Conservation (phyloP, 176 grass and related monocot species). For the Musa troglodytarum region DNA sequence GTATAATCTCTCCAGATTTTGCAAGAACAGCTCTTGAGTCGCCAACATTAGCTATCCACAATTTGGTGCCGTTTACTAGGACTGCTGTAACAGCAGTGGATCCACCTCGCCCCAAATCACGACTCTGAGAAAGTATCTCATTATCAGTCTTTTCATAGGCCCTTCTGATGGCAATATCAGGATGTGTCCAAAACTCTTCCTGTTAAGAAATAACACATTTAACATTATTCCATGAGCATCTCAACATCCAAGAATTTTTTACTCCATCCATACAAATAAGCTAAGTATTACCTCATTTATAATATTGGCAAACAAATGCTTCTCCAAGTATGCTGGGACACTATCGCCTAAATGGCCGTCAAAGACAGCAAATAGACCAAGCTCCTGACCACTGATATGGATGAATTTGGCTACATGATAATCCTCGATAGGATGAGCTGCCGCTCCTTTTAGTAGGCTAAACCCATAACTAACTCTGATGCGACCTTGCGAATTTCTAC, state of each 20-base stretch:
- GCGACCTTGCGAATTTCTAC: slow-evolving; percentile 18
- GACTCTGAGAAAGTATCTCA: slow-evolving; percentile 60
- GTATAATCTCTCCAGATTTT: slow-evolving; percentile 54
- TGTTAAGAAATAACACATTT: slow-evolving; percentile 12
- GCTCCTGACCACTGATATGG: slow-evolving; percentile 22
- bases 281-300: slow-evolving; percentile 27
- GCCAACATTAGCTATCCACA: slow-evolving; percentile 87
- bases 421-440: slow-evolving; percentile 50
- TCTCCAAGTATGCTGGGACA: slow-evolving; percentile 38
- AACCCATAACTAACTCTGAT: slow-evolving; percentile 33
- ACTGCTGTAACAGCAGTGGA: slow-evolving; percentile 77
- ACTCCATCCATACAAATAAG: background rate
- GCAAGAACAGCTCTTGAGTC: slow-evolving; percentile 90
- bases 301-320: slow-evolving; percentile 39
- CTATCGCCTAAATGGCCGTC: slow-evolving; percentile 44
- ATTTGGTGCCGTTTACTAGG: slow-evolving; percentile 58
- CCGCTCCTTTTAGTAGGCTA: slow-evolving; percentile 38
- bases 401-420: slow-evolving; percentile 39
- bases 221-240: background rate
- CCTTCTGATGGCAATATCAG: slow-evolving; percentile 55
- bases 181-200: slow-evolving; percentile 87
- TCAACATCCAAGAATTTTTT: background rate
- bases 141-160: slow-evolving; percentile 87
- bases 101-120: slow-evolving; percentile 59
- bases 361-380: slow-evolving; percentile 43